Evolutionary conservation across 257 asterid genomes (phyloP), one percentile per base, ranked within the genome.

Genomic region (Rehmannia glutinosa): DNA sequence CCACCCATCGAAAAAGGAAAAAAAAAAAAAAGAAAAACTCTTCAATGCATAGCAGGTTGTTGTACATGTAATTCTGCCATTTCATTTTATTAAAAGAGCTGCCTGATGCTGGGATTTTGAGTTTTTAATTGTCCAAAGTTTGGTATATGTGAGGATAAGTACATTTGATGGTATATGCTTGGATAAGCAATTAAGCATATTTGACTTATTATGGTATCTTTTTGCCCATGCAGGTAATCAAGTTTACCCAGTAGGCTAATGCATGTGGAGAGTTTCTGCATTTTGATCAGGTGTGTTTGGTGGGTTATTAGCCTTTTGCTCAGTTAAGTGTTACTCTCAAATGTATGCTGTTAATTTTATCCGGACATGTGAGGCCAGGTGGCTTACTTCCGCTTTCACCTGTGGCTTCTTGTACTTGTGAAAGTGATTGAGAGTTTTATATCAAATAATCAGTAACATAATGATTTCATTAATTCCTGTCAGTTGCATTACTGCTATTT

Each of bases 271-370:
- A 59, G 57, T 70, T 38, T 71, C 67, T 52, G 74, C 70, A 58
- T 65, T 74, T 3, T 54, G 27, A 54, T 70, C 78, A 56, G 69
- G 75, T 75, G 75, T 62, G 74, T 75, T 56, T 66, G 73, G 67
- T 72, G 64, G 68, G 56, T 36, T 62, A 45, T 53, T 55, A 49
- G 56, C 64, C n/a, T 55, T 71, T 70, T 67, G 60, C 41, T 41
- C 41, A 39, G 56, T 69, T 66, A 19, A 62, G 56, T 45, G 42
- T 53, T 75, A 49, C 39, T 19, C 11, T 20, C 58, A 54, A 61
- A 53, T 74, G 73, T 73, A 51, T 59, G 63, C 49, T 12, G 73
- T 77, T 62, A 58, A 10, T 69, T 73, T 45, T 30, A 28, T 51
- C 30, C 63, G 47, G 55, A 70, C 61, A 46, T 38, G 60, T 11